Percentiles rank a stretch among this genome's conserved stretches.
phyloP scores from a whole-genome alignment of 352 stramenopile genomes.

The Phytophthora macrochlamydospora region DNA sequence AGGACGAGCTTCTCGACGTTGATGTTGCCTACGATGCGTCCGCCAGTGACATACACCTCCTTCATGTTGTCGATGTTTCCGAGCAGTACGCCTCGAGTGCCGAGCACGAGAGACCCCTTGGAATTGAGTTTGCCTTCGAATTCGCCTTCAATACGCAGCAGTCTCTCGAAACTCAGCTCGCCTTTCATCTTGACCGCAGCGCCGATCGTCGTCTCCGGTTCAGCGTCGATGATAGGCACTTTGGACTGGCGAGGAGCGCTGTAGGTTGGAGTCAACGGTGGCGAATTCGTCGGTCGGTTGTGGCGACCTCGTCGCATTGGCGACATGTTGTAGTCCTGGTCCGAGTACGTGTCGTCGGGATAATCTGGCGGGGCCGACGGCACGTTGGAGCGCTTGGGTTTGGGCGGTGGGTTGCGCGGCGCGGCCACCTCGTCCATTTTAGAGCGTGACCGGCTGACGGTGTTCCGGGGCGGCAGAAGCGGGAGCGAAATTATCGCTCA shows the following conservation, averaged over 20 bases:
- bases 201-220: slow-evolving; percentile 84
- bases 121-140: slow-evolving; percentile 91
- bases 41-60: slow-evolving; percentile 85
- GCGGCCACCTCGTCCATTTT: slow-evolving; percentile 63
- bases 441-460: slow-evolving; percentile 18
- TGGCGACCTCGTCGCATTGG: slow-evolving; percentile 69
- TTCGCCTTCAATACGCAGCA: slow-evolving; percentile 90
- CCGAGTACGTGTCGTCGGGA: slow-evolving; percentile 61
- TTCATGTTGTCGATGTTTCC: slow-evolving; percentile 90
- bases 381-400: slow-evolving; percentile 72
- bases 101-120: slow-evolving; percentile 89
- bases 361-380: slow-evolving; percentile 38
- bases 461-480: slow-evolving; percentile 32
- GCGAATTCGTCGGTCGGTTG: slow-evolving; percentile 58
- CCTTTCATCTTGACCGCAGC: slow-evolving; percentile 89
- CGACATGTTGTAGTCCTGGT: slow-evolving; percentile 65
- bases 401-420: slow-evolving; percentile 65
- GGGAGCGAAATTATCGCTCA: slow-evolving; percentile 50
- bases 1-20: slow-evolving; percentile 84
- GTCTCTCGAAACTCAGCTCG: slow-evolving; percentile 88
- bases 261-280: slow-evolving; percentile 70
- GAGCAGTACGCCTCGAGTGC: slow-evolving; percentile 76
- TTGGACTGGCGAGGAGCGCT: slow-evolving; percentile 47
- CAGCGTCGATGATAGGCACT: slow-evolving; percentile 74
- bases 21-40: slow-evolving; percentile 89